Base-by-base conservation (phyloP, 768 basidiomycete species). In the Arthromyces matolae region DNA sequence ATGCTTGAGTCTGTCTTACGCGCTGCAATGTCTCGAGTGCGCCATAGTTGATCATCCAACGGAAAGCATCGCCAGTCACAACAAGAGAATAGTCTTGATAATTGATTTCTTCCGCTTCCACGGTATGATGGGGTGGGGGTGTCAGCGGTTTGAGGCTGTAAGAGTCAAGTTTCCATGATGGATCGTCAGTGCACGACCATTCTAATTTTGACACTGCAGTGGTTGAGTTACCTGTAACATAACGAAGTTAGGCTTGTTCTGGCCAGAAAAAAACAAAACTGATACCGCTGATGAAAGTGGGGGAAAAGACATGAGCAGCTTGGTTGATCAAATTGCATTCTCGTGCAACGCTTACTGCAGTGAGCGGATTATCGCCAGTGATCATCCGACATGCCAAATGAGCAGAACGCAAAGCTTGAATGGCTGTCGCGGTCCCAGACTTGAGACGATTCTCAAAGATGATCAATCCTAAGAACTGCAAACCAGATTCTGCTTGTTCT, bases 391-490 rank as follows among this genome's bases (percentile, higher is more conserved):
- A 94, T 16, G 92, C 89, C 29, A 99, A 69, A 68, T 97, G 93
- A 1, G 96, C 96, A 2, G 79, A 75, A 43, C 93, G 84, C 13
- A 99, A 76, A 0, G 84, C 84, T 51, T 92, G 86, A 36, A 99
- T 96, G 6, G 89, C 92, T 25, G 92, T 86, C 0, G 89, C 73
- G 0, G 95, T 97, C 7, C 89, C 93, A 4, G 87, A 81, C 60
- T 99, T 99, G 51, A 99, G 72, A 68, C 95, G 89, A 71, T 99
- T 99, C 66, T 99, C 96, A 59, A 99, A 99, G 51, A 99, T 94
- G 59, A 98, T 85, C 28, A 99, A 71, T 2, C 96, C 96, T 13
- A 98, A 78, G 72, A 99, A 99, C 47, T 82, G 83, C 7, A 99
- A 73, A 22, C 80, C 83, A 2, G 84, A 89, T 61, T 99, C 96